Conservation (phyloP, 148 eudicot genomes). For the Rhododendron mucronatum region DNA sequence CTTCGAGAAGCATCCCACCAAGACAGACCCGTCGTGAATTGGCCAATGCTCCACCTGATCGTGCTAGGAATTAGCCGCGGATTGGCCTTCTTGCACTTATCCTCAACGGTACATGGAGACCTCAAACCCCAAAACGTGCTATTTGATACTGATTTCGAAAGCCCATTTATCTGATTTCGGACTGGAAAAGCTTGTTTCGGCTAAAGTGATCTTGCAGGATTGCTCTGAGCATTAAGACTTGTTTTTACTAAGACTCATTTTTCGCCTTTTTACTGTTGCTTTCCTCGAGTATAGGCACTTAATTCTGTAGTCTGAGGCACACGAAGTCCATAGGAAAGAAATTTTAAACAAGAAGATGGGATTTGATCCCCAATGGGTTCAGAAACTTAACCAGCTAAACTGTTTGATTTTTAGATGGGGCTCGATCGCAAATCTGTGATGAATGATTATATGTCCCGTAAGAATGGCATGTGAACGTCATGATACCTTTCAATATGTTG, state of each 20-base stretch:
- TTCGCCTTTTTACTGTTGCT: neutral
- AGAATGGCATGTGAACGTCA: neutral
- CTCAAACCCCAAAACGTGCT: slow-evolving; percentile 59
- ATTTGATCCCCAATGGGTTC: neutral
- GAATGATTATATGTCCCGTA: neutral
- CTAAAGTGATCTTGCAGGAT: neutral
- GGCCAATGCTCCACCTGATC: slow-evolving; percentile 71
- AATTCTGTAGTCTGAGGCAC: neutral
- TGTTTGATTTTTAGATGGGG: neutral
- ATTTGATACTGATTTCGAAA: slow-evolving; percentile 71
- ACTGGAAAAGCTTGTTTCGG: slow-evolving; percentile 36
- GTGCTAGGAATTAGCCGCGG: slow-evolving; percentile 65
- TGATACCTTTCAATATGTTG: neutral
- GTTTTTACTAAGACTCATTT: neutral
- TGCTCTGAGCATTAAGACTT: neutral
- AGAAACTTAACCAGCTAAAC: neutral
- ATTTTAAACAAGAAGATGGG: neutral
- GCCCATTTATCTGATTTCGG: slow-evolving; percentile 65
- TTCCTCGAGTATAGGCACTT: neutral
- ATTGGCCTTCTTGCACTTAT: slow-evolving; percentile 45
- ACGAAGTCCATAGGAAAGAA: neutral
- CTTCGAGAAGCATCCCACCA: slow-evolving; percentile 73
- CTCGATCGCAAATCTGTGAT: neutral
- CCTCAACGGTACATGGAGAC: slow-evolving; percentile 52
- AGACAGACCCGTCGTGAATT: slow-evolving; percentile 62